Conservation (phyloP, 2,329 filamentous ascomycete genomes). For the Microdochium trichocladiopsis region DNA sequence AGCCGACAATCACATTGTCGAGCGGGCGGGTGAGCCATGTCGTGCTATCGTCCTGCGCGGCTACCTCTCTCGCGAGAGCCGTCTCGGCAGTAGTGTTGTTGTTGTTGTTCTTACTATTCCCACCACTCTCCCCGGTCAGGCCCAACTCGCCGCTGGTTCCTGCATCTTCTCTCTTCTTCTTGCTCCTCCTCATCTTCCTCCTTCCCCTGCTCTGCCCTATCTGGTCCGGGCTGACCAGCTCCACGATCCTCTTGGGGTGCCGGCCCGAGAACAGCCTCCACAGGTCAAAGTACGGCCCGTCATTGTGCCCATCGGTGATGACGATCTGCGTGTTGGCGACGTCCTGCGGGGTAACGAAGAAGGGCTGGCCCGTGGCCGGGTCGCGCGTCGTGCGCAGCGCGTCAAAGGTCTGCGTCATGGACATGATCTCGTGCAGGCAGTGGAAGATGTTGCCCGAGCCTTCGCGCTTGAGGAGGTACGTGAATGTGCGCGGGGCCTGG, state of each 20-base stretch:
- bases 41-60: constrained; percentile 1
- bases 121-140: too few species aligned
- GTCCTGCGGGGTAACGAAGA: constrained; percentile 5
- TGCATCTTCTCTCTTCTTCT: too few species aligned
- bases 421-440: constrained; percentile 18
- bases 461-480: constrained; percentile 19
- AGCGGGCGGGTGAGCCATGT: constrained; percentile 2
- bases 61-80: too few species aligned
- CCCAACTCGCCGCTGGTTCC: too few species aligned
- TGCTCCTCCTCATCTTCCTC: too few species aligned
- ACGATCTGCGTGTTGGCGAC: constrained; percentile 13
- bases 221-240: neutral
- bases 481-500: constrained; percentile 4
- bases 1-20: constrained; percentile 15
- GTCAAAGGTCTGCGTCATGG: constrained; percentile 16
- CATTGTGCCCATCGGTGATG: constrained; percentile 13
- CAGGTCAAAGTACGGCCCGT: constrained; percentile 18
- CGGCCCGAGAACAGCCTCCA: constrained; percentile 13
- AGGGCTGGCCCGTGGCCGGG: neutral
- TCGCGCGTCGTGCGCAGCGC: constrained; percentile 14
- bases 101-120: too few species aligned
- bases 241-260: constrained; percentile 2
- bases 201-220: too few species aligned
- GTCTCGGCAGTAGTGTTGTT: too few species aligned
- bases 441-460: constrained; percentile 17